Conservation (phyloP, 768 basidiomycete species). For the Boletus vermiculosoides region DNA sequence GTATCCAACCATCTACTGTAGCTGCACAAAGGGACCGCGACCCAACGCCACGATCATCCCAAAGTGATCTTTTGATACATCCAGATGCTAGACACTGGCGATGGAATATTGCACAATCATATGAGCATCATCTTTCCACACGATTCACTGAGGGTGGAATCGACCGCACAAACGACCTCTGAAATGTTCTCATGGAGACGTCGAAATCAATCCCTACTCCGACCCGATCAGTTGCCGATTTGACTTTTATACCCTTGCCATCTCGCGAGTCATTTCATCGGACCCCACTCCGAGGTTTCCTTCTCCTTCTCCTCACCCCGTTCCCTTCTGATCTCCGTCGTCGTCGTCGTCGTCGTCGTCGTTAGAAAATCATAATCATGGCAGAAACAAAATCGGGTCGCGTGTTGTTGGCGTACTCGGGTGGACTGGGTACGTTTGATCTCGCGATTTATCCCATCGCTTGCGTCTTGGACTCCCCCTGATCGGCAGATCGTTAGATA, state of each 20-base stretch:
- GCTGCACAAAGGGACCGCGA: no score
- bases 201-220: neutral
- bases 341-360: neutral
- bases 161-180: neutral
- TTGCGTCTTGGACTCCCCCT: neutral
- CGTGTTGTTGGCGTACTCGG: constrained; percentile 96
- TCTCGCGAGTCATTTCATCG: neutral
- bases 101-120: no score
- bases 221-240: neutral
- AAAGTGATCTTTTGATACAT: no score
- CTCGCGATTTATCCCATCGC: neutral
- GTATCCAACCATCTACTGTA: no score
- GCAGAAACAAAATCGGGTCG: constrained; percentile 57
- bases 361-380: constrained; percentile 11
- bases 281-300: neutral
- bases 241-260: neutral
- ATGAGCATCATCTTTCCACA: neutral
- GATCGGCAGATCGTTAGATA: constrained; percentile 51
- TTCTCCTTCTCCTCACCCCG: no score
- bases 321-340: neutral
- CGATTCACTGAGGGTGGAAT: neutral
- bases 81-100: no score
- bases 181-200: neutral
- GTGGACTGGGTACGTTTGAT: constrained; percentile 81
- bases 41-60: no score